A percentile compares a stretch with the other conserved stretches of the same genome.
Evolutionary conservation across 1,284 basidiomycete genomes (phyloP).

Genomic region (Fomitopsis betulina): DNA sequence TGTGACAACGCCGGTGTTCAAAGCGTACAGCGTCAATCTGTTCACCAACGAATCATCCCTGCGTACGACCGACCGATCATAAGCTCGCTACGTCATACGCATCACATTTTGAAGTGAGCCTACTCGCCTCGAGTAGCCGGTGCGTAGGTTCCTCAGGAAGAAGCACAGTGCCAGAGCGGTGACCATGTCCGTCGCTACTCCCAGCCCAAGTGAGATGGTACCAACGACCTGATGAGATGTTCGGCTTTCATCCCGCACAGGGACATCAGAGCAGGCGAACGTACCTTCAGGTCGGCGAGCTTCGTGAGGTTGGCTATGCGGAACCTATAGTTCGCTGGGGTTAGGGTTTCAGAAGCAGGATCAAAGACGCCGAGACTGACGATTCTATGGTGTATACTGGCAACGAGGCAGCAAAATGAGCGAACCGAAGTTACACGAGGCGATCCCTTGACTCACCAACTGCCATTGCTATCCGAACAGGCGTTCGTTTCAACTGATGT

Average conservation of each 20-base stretch:
- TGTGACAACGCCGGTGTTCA: constrained; percentile 60
- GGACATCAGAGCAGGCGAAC: not conserved
- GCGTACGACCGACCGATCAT: not conserved
- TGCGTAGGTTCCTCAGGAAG: constrained; percentile 47
- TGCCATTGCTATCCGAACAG: constrained; percentile 8
- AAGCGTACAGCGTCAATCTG: constrained; percentile 45
- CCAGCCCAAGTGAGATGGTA: constrained; percentile 37
- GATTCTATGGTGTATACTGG: constrained; percentile 40
- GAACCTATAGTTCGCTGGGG: constrained; percentile 9
- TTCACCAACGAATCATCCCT: constrained; percentile 62
- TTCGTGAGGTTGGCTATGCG: not conserved
- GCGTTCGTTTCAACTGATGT: not conserved
- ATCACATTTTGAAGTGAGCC: not conserved
- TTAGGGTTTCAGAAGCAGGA: constrained; percentile 1
- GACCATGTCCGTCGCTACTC: constrained; percentile 42
- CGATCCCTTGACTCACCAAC: constrained; percentile 9
- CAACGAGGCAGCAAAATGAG: not conserved
- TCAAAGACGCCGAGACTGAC: constrained; percentile 25
- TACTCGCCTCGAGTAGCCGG: constrained; percentile 38
- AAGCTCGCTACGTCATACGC: not conserved
- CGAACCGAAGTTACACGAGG: constrained; percentile 1
- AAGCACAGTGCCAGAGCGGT: constrained; percentile 46
- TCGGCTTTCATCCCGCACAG: not conserved
- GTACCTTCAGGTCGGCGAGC: constrained; percentile 7
- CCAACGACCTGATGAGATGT: constrained; percentile 33